Evolutionary conservation across 192 early-diverging fungal genomes (phyloP).

Genomic region (Diversispora eburnea): DNA sequence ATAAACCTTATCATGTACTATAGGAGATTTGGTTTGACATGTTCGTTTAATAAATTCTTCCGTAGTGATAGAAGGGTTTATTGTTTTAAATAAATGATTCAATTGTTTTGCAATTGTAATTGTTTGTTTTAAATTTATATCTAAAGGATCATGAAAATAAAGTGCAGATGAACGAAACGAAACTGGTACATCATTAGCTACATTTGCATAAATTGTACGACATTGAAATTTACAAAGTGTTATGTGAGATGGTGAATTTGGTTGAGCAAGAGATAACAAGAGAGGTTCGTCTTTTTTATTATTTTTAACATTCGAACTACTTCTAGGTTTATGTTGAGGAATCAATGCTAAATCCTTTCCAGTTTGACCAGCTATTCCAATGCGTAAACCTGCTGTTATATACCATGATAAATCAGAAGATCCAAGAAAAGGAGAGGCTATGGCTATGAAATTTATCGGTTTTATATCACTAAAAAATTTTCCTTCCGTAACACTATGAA

Average conservation of each 20-base stretch:
- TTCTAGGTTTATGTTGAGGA: not conserved
- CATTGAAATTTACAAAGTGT: constrained; percentile 35
- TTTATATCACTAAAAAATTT: constrained; percentile 39
- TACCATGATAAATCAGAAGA: constrained; percentile 43
- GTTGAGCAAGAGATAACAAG: constrained; percentile 40
- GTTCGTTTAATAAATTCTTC: constrained; percentile 27
- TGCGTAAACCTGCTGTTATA: constrained; percentile 28
- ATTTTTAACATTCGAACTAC: constrained; percentile 18
- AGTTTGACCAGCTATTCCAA: constrained; percentile 45
- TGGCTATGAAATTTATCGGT: constrained; percentile 43
- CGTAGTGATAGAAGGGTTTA: constrained; percentile 27
- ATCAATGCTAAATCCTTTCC: constrained; percentile 45
- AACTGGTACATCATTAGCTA: constrained; percentile 47
- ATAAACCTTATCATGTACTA: constrained; percentile 32
- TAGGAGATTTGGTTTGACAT: constrained; percentile 28
- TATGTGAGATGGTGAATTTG: constrained; percentile 33
- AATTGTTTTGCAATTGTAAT: constrained; percentile 19
- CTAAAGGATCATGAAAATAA: constrained; percentile 32
- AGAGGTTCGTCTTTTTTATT: constrained; percentile 34
- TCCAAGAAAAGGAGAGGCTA: constrained; percentile 46
- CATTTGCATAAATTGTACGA: constrained; percentile 47
- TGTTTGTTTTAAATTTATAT: constrained; percentile 26
- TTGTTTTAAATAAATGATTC: constrained; percentile 18
- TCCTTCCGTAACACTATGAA: constrained; percentile 44
- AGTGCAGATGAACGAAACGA: constrained; percentile 34